These are phyloP conservation scores for Kitagawia praeruptora DNA, from an alignment of 129 eudicot species.

Conservation along the genomic window DNA sequence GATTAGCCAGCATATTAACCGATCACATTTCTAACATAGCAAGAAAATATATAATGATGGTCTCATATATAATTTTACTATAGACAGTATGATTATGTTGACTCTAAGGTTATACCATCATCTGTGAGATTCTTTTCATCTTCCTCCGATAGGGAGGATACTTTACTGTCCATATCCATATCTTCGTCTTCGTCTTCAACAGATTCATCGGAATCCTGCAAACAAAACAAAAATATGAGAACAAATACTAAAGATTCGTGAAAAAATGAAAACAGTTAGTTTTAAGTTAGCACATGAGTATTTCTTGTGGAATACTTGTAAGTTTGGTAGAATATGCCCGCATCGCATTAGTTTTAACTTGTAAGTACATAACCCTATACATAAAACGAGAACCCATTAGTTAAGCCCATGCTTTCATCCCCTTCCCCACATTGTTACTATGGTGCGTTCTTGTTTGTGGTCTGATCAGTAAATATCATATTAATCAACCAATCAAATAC, in stretches of 20 bases:
- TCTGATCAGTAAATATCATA: not conserved
- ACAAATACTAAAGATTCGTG: not conserved
- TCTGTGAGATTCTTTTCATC: slow-evolving; percentile 37
- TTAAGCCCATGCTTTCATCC: not conserved
- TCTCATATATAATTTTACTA: not conserved
- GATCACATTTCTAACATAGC: not conserved
- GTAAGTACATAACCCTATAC: not conserved
- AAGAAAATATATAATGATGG: not conserved
- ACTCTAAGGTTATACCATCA: slow-evolving; percentile 32
- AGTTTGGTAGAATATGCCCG: not conserved
- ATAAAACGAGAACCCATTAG: not conserved
- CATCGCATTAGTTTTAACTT: not conserved
- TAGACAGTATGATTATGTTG: not conserved
- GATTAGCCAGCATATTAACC: not conserved
- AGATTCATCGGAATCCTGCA: slow-evolving; percentile 53
- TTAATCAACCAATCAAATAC: not conserved
- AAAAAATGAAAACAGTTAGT: not conserved
- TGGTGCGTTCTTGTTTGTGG: not conserved
- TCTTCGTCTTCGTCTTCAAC: slow-evolving; percentile 35
- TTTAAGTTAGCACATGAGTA: not conserved
- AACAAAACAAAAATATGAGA: slow-evolving; percentile 6
- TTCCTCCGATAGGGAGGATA: slow-evolving; percentile 33
- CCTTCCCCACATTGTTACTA: not conserved
- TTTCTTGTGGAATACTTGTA: not conserved
- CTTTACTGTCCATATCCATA: slow-evolving; percentile 23